A percentile compares a stretch with the other conserved stretches of the same genome.
phyloP scores from a whole-genome alignment of 164 flowering plant species.

The Aristolochia californica region DNA sequence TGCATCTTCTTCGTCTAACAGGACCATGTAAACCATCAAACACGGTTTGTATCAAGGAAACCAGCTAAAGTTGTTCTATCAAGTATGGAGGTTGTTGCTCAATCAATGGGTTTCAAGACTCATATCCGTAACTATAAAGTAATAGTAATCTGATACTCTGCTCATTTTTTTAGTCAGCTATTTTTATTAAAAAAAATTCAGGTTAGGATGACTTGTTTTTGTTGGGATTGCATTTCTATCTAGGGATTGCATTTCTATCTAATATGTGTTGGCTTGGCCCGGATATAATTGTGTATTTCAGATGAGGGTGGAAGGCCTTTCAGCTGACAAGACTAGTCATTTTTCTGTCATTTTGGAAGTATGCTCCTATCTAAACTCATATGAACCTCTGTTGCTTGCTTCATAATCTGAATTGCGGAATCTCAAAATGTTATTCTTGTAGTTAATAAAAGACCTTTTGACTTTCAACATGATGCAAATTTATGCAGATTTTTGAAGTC shows the following conservation, averaged over 20 bases:
- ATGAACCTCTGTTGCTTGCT: no score
- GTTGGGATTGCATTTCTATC: no score
- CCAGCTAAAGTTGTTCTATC: conserved; percentile 86
- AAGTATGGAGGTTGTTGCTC: conserved; percentile 97
- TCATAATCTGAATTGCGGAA: no score
- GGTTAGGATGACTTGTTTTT: no score
- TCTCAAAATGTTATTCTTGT: no score
- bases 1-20: conserved; percentile 13
- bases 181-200: no score
- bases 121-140: conserved; percentile 96
- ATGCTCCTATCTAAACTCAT: conserved; percentile 12
- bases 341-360: conserved; percentile 81
- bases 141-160: not conserved
- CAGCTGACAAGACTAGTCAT: conserved; percentile 53
- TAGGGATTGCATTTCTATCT: no score
- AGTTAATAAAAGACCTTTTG: not conserved
- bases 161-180: not conserved
- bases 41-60: conserved; percentile 81
- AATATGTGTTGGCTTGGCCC: not conserved
- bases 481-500: conserved; percentile 64
- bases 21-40: conserved; percentile 67
- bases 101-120: conserved; percentile 97
- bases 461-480: not conserved
- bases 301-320: conserved; percentile 98
- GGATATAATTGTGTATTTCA: conserved; percentile 21